Conservation (phyloP, 306 rosid genomes). For the Dryas octopetala region DNA sequence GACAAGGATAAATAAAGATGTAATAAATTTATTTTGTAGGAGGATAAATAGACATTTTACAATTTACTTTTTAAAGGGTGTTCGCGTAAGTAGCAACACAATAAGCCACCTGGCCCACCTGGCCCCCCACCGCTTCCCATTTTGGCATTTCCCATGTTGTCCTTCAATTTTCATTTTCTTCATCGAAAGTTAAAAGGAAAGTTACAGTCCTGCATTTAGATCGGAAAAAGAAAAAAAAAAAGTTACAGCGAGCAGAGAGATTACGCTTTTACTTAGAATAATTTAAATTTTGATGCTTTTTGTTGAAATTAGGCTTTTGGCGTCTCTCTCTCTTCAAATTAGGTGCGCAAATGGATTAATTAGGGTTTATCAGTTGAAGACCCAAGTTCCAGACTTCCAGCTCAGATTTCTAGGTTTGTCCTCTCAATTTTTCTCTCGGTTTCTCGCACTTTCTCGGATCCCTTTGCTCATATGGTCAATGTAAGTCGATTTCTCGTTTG, state of each 20-base stretch:
- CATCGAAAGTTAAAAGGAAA: not conserved
- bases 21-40: no score
- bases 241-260: no score
- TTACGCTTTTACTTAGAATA: not conserved
- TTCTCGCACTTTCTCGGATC: conserved; percentile 19
- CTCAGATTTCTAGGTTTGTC: conserved; percentile 14
- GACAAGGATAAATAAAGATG: no score
- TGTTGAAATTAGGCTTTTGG: not conserved
- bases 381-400: conserved; percentile 20
- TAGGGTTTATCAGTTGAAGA: conserved; percentile 32
- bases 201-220: not conserved
- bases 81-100: not conserved
- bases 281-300: not conserved
- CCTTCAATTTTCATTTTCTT: conserved; percentile 1
- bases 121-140: not conserved
- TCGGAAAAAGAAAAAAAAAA: not conserved
- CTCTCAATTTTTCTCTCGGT: conserved; percentile 16
- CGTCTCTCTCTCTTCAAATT: conserved; percentile 9
- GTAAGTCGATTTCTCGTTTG: conserved; percentile 35
- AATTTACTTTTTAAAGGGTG: not conserved
- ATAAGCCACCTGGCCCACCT: not conserved
- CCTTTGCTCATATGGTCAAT: conserved; percentile 16
- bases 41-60: no score
- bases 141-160: not conserved
- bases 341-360: conserved; percentile 17